Percentiles rank a stretch among this genome's conserved stretches.
phyloP scores from a whole-genome alignment of 495 filamentous ascomycete species.

The Neurospora tetraspora region DNA sequence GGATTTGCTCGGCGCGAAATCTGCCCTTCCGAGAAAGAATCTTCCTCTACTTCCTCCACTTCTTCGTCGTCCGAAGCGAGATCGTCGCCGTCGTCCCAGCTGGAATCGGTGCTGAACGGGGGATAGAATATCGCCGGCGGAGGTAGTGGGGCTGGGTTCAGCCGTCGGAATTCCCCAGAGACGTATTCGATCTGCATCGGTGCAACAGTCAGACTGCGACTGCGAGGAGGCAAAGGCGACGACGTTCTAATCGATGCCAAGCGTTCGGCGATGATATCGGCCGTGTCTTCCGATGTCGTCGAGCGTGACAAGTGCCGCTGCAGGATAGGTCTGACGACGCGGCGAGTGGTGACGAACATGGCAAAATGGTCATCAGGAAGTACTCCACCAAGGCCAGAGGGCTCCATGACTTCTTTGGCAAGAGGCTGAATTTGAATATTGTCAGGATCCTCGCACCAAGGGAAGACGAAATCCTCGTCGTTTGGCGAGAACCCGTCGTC shows the following conservation, averaged over 20 bases:
- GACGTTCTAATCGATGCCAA: slow-evolving; percentile 29
- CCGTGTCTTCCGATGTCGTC: slow-evolving; percentile 15
- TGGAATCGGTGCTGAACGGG: slow-evolving; percentile 22
- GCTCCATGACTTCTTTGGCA: slow-evolving; percentile 43
- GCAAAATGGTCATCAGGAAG: slow-evolving; percentile 59
- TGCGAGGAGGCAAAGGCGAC: slow-evolving; percentile 11
- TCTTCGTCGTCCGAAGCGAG: slow-evolving; percentile 20
- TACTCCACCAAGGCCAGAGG: slow-evolving; percentile 55
- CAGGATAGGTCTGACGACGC: slow-evolving; percentile 18
- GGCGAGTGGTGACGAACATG: slow-evolving; percentile 43
- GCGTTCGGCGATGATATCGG: slow-evolving; percentile 25
- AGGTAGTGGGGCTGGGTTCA: slow-evolving; percentile 34
- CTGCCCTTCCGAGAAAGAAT: slow-evolving; percentile 7
- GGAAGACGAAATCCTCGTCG: slow-evolving; percentile 24
- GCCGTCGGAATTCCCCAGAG: slow-evolving; percentile 11
- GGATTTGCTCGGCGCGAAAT: slow-evolving; percentile 22
- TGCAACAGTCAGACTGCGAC: background rate
- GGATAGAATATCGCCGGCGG: slow-evolving; percentile 32
- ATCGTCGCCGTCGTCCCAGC: slow-evolving; percentile 22
- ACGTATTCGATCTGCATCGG: slow-evolving; percentile 30
- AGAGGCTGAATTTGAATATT: slow-evolving; percentile 22
- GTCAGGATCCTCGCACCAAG: slow-evolving; percentile 26
- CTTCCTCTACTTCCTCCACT: background rate
- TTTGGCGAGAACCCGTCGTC: slow-evolving; percentile 17
- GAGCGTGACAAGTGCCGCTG: background rate